Conservation (phyloP, 2,329 filamentous ascomycete species). For the Alternaria triticina region DNA sequence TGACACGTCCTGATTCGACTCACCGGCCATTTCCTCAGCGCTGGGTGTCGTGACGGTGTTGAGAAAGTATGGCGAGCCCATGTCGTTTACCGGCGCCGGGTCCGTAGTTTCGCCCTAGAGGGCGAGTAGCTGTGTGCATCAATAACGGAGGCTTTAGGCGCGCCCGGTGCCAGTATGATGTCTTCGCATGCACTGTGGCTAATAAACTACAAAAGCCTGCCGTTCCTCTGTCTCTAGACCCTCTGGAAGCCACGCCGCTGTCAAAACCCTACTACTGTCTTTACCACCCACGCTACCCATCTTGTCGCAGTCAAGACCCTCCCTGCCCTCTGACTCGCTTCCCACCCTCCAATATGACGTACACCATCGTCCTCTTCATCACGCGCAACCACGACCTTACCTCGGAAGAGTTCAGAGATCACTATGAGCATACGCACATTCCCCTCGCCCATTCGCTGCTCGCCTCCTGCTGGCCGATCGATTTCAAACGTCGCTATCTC, state of each 20-base stretch:
- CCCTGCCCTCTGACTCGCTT: background rate
- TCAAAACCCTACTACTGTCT: constrained; percentile 7
- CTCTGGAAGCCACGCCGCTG: constrained; percentile 19
- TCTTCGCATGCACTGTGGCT: background rate
- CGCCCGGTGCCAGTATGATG: constrained; percentile 1
- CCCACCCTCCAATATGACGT: constrained; percentile 25
- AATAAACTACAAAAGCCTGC: constrained; percentile 15
- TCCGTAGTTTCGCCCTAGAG: constrained; percentile 15
- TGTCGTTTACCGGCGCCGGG: constrained; percentile 4
- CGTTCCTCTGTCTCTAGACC: constrained; percentile 8
- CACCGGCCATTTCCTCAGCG: background rate
- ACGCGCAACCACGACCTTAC: constrained; percentile 30
- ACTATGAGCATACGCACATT: constrained; percentile 38
- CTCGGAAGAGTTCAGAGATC: constrained; percentile 32
- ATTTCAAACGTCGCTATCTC: constrained; percentile 35
- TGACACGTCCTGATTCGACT: background rate
- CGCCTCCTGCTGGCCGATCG: constrained; percentile 24
- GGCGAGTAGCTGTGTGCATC: constrained; percentile 8
- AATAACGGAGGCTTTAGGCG: constrained; percentile 2
- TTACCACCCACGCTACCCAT: background rate
- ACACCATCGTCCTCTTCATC: constrained; percentile 34
- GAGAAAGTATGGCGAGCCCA: constrained; percentile 12
- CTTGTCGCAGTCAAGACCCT: background rate
- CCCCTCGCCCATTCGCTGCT: constrained; percentile 30
- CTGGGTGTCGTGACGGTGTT: background rate